Evolutionary conservation across 163 green algal species (phyloP).

Genomic region (Scenedesmus sp.): DNA sequence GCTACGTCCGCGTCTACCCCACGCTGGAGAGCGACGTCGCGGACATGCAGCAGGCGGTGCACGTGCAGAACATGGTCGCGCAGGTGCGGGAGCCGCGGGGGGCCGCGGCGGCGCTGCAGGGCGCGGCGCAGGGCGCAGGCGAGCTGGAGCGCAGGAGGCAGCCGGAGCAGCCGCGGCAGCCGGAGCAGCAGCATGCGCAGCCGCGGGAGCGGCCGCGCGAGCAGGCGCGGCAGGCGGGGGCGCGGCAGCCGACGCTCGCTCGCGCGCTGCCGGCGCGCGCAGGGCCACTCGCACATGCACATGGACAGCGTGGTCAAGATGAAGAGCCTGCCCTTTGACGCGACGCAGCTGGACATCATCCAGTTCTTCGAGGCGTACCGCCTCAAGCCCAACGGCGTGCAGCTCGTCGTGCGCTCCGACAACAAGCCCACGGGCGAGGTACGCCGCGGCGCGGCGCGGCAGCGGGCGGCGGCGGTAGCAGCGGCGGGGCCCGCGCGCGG

Average conservation of each 20-base stretch:
- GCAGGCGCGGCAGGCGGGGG: background rate
- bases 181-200: background rate
- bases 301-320: slow-evolving; percentile 71
- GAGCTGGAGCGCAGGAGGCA: no score
- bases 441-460: background rate
- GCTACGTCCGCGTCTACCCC: slow-evolving; percentile 73
- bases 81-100: slow-evolving; percentile 44
- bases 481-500: no score
- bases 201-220: background rate
- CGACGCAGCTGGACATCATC: slow-evolving; percentile 70
- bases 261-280: background rate
- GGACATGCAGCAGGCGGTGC: slow-evolving; percentile 62
- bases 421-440: slow-evolving; percentile 76
- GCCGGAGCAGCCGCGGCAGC: background rate
- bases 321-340: slow-evolving; percentile 70
- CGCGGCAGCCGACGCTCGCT: background rate
- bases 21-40: slow-evolving; percentile 60
- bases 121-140: no score
- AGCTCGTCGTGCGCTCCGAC: slow-evolving; percentile 68
- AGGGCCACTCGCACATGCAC: slow-evolving; percentile 53
- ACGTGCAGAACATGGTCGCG: slow-evolving; percentile 47
- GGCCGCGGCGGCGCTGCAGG: no score
- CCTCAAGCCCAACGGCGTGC: slow-evolving; percentile 71
- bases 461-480: background rate
- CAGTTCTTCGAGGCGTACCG: slow-evolving; percentile 67